These are phyloP conservation scores for Lodderomyces orthopsilosis DNA, from an alignment of 1,139 yeast genomes.

Conservation along the genomic window DNA sequence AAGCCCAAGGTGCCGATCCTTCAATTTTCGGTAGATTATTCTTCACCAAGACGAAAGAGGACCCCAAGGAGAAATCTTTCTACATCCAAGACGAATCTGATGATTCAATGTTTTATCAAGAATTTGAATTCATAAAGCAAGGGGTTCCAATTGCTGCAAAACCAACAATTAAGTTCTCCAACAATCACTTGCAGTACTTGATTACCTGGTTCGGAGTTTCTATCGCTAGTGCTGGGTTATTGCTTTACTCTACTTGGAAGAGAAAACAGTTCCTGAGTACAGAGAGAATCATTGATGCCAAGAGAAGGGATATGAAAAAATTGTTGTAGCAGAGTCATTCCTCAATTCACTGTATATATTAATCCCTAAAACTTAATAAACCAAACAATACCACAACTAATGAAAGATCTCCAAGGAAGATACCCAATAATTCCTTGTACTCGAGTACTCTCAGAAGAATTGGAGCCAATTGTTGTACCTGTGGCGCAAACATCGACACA, in stretches of 20 bases:
- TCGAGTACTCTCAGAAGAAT: slow-evolving; percentile 29
- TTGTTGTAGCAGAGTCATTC: not conserved
- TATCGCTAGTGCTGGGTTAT: slow-evolving; percentile 62
- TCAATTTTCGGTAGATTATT: slow-evolving; percentile 15
- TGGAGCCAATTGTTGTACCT: slow-evolving; percentile 28
- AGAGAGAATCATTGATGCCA: slow-evolving; percentile 41
- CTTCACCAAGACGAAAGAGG: slow-evolving; percentile 1
- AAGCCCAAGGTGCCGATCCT: slow-evolving; percentile 8
- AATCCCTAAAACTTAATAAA: slow-evolving; percentile 24
- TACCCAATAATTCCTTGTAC: slow-evolving; percentile 38
- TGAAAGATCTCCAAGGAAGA: slow-evolving; percentile 38
- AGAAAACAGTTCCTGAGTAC: slow-evolving; percentile 33
- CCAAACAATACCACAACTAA: slow-evolving; percentile 42
- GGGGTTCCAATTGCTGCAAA: slow-evolving; percentile 90
- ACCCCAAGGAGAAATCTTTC: slow-evolving; percentile 5
- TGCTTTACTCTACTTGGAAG: slow-evolving; percentile 39
- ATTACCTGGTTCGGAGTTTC: slow-evolving; percentile 94
- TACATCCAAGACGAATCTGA: slow-evolving; percentile 25
- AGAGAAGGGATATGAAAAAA: slow-evolving; percentile 36
- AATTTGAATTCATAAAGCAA: slow-evolving; percentile 55
- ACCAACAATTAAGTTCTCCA: slow-evolving; percentile 76
- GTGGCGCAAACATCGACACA: slow-evolving; percentile 39
- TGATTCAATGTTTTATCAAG: slow-evolving; percentile 40
- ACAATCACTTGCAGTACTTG: slow-evolving; percentile 88
- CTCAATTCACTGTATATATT: slow-evolving; percentile 12